Evolutionary conservation across 1,284 basidiomycete genomes (phyloP).

Genomic region (Ganoderma multipileum): DNA sequence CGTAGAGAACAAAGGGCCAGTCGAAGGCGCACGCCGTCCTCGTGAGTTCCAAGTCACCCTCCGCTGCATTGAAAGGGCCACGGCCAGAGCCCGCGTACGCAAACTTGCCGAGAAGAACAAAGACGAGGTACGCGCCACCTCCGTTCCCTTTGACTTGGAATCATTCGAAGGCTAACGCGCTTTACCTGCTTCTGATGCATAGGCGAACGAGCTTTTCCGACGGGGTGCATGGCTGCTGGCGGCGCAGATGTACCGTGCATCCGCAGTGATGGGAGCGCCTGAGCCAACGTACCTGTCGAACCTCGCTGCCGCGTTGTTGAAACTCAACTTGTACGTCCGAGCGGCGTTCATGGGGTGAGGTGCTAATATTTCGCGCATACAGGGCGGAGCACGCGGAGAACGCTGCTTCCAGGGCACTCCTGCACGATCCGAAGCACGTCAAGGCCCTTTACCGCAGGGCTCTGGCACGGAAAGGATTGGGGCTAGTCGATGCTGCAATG

Average conservation of each 20-base stretch:
- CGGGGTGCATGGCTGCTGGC: slow-evolving; percentile 32
- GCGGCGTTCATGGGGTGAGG: no score
- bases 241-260: slow-evolving; percentile 34
- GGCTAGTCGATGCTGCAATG: slow-evolving; percentile 44
- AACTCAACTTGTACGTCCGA: slow-evolving; percentile 43
- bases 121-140: not conserved
- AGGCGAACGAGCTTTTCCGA: slow-evolving; percentile 39
- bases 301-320: slow-evolving; percentile 49
- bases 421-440: slow-evolving; percentile 47
- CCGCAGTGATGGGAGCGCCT: slow-evolving; percentile 30
- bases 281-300: slow-evolving; percentile 47
- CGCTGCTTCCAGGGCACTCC: slow-evolving; percentile 48
- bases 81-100: not conserved
- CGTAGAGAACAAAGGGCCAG: not conserved
- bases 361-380: not conserved
- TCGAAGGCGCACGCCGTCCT: not conserved
- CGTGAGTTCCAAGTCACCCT: not conserved
- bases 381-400: slow-evolving; percentile 44
- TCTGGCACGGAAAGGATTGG: slow-evolving; percentile 47
- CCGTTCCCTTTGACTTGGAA: not conserved
- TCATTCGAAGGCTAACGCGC: not conserved
- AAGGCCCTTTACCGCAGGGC: slow-evolving; percentile 54
- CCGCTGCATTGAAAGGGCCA: not conserved
- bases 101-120: not conserved
- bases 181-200: not conserved